Evolutionary conservation across 495 filamentous ascomycete species (phyloP).

Genomic region (Xanthoparmelia taractica): DNA sequence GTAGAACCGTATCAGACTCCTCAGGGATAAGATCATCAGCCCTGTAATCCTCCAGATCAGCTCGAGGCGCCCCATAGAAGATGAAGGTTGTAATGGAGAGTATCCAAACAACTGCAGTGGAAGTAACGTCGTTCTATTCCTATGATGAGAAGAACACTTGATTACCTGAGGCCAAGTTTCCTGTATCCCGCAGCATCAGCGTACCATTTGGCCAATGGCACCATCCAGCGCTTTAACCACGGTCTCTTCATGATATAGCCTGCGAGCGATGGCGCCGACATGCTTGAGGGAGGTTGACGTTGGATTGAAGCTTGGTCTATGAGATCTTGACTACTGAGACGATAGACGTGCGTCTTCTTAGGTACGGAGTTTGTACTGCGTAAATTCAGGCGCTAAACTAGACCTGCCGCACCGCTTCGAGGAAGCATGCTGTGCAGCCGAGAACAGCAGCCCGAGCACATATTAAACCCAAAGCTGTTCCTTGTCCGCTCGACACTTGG

Average conservation of each 20-base stretch:
- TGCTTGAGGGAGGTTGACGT: conserved; percentile 37
- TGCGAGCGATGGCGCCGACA: conserved; percentile 67
- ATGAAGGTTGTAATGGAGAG: neutral
- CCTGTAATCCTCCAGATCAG: conserved; percentile 38
- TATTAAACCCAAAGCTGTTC: neutral
- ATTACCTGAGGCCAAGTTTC: conserved; percentile 81
- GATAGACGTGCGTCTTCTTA: neutral
- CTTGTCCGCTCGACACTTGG: neutral
- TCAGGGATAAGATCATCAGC: conserved; percentile 89
- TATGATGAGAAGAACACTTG: neutral
- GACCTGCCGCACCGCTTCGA: conserved; percentile 5
- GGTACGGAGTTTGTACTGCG: neutral
- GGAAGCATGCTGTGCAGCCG: neutral
- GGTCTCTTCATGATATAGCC: conserved; percentile 70
- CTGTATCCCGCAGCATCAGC: conserved; percentile 80
- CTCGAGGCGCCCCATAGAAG: neutral
- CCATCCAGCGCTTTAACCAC: conserved; percentile 71
- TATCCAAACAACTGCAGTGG: neutral
- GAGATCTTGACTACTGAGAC: neutral
- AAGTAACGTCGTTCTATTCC: neutral
- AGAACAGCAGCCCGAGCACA: neutral
- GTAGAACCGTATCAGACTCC: conserved; percentile 75
- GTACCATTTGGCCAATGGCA: conserved; percentile 78
- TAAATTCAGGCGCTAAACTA: neutral
- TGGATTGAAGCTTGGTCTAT: neutral